Conservation (phyloP, 306 rosid species). For the Dryas drummondii region DNA sequence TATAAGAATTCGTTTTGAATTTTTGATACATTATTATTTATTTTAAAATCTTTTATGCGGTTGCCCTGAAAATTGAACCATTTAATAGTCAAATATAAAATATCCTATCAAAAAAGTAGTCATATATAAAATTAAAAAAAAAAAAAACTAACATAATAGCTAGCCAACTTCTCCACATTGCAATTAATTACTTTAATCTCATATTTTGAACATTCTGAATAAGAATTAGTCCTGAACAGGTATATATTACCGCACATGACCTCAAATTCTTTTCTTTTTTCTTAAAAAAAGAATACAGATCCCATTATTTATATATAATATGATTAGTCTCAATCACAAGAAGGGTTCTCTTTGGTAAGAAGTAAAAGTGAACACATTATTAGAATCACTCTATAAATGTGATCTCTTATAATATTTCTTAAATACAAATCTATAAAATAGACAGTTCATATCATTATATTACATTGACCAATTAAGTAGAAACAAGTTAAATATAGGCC, state of each 20-base stretch:
- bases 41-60: neutral
- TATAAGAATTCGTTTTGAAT: neutral
- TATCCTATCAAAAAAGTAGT: neutral
- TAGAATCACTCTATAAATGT: no score
- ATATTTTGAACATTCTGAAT: neutral
- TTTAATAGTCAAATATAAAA: neutral
- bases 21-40: neutral
- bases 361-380: no score
- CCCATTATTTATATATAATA: no score
- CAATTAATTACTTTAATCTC: neutral
- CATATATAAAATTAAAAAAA: neutral
- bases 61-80: constrained; percentile 1
- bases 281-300: neutral
- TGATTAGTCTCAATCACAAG: no score
- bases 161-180: constrained; percentile 20
- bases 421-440: no score
- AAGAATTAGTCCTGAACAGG: no score
- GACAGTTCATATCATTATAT: no score
- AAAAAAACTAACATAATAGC: neutral
- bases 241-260: no score
- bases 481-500: no score
- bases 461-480: no score
- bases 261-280: neutral
- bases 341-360: no score
- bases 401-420: no score